A percentile compares a stretch with the other conserved stretches of the same genome.
Conservation (phyloP, 192 early-diverging fungal species). For the Geranomyces variabilis region DNA sequence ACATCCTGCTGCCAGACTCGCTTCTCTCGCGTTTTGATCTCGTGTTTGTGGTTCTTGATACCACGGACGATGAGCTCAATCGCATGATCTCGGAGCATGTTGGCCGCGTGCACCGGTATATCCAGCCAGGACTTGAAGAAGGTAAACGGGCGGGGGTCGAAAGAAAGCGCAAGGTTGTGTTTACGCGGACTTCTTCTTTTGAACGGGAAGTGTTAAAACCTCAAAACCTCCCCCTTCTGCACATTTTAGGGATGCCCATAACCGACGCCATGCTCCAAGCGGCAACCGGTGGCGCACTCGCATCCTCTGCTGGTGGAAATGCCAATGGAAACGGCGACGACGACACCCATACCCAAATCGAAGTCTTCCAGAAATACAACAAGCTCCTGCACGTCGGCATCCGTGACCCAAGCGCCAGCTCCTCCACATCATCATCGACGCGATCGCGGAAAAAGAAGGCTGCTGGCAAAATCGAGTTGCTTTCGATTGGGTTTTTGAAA, state of each 20-base stretch:
- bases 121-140: slow-evolving; percentile 81
- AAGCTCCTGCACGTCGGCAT: slow-evolving; percentile 79
- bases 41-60: slow-evolving; percentile 94
- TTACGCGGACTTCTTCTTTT: too few relatives aligned
- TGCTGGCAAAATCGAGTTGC: slow-evolving; percentile 51
- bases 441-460: slow-evolving; percentile 33
- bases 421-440: too few relatives aligned
- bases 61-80: slow-evolving; percentile 81
- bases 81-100: slow-evolving; percentile 90
- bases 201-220: not conserved
- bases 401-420: slow-evolving; percentile 32
- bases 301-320: too few relatives aligned
- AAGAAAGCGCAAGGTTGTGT: too few relatives aligned
- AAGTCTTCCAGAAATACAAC: slow-evolving; percentile 89
- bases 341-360: slow-evolving; percentile 53
- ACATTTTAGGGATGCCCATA: slow-evolving; percentile 40
- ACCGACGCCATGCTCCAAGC: slow-evolving; percentile 47
- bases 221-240: not conserved
- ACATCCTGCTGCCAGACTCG: slow-evolving; percentile 95
- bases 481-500: slow-evolving; percentile 87
- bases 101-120: slow-evolving; percentile 91
- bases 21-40: slow-evolving; percentile 97
- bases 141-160: slow-evolving; percentile 51
- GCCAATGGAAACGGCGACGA: slow-evolving; percentile 34
- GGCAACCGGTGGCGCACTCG: not conserved